A percentile compares a stretch with the other conserved stretches of the same genome.
These are phyloP conservation scores for Suillus placidus DNA, from an alignment of 768 basidiomycete genomes.

Conservation along the genomic window DNA sequence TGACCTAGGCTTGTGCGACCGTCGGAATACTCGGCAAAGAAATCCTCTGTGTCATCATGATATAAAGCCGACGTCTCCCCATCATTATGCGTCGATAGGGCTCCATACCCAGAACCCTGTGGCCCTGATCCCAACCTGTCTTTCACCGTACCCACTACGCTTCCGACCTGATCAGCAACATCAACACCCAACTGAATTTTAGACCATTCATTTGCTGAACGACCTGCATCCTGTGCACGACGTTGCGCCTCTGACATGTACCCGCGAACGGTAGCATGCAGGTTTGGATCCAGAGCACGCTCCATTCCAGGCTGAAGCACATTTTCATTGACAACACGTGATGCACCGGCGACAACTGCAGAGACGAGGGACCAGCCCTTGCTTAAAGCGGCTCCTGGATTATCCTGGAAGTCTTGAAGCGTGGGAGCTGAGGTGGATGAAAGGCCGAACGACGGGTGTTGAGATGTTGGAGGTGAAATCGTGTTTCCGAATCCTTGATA, in stretches of 20 bases:
- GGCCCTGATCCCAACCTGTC: conserved; percentile 61
- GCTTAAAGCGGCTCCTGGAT: conserved; percentile 80
- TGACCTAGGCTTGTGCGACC: conserved; percentile 19
- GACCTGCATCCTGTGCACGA: conserved; percentile 62
- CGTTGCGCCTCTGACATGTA: conserved; percentile 73
- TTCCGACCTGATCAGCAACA: conserved; percentile 76
- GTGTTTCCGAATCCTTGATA: conserved; percentile 94
- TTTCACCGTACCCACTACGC: conserved; percentile 65
- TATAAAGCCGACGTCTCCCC: conserved; percentile 66
- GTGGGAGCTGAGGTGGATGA: conserved; percentile 83
- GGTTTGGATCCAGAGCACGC: conserved; percentile 75
- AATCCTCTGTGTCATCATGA: conserved; percentile 61
- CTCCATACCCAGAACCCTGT: conserved; percentile 51
- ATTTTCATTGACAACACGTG: conserved; percentile 76
- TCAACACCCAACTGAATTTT: conserved; percentile 82
- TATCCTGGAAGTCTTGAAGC: conserved; percentile 80
- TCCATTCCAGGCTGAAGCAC: conserved; percentile 91
- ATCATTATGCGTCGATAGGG: conserved; percentile 48
- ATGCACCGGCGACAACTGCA: conserved; percentile 78
- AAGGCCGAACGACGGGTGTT: conserved; percentile 69
- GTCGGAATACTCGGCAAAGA: conserved; percentile 46
- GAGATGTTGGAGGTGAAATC: conserved; percentile 54
- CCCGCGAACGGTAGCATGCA: conserved; percentile 73
- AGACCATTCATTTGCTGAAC: conserved; percentile 75
- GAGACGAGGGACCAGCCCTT: conserved; percentile 99